Conservation (phyloP, 768 basidiomycete species). For the Leccinum rimulosum region DNA sequence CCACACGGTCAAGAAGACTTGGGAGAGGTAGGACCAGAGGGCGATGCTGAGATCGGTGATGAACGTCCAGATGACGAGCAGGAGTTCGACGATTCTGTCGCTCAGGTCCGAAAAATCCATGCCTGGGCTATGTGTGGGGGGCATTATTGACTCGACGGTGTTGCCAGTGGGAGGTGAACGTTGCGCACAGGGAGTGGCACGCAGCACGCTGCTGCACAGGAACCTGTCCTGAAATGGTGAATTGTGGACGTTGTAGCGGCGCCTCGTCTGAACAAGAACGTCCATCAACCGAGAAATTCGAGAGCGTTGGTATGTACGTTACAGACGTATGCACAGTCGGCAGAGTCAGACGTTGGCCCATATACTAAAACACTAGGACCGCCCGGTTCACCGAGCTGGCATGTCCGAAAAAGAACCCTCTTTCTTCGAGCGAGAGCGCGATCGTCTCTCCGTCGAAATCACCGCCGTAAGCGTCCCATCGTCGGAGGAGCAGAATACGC, state of each 20-base stretch:
- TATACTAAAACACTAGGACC: background rate
- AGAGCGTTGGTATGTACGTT: background rate
- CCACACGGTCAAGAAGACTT: slow-evolving; percentile 14
- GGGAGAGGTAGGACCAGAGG: slow-evolving; percentile 9
- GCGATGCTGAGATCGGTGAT: slow-evolving; percentile 1
- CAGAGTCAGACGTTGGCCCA: background rate
- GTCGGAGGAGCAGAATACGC: background rate
- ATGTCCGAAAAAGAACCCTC: slow-evolving; percentile 41
- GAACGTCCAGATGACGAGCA: slow-evolving; percentile 9
- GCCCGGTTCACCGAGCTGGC: background rate
- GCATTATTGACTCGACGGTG: slow-evolving; percentile 6
- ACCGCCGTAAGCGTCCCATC: slow-evolving; percentile 50
- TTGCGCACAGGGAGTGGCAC: background rate
- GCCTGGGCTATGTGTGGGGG: slow-evolving; percentile 17
- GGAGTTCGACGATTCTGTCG: slow-evolving; percentile 14
- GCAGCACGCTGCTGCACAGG: background rate
- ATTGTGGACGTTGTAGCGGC: background rate
- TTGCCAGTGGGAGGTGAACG: background rate
- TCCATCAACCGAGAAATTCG: background rate
- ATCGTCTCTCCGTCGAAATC: slow-evolving; percentile 71
- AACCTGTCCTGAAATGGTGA: background rate
- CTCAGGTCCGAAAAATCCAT: slow-evolving; percentile 17
- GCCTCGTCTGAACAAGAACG: background rate
- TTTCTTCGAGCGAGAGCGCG: slow-evolving; percentile 81
- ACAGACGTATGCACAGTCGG: background rate